These are phyloP conservation scores for Theileria annulata DNA, from an alignment of 169 alveolate genomes.

Conservation along the genomic window DNA sequence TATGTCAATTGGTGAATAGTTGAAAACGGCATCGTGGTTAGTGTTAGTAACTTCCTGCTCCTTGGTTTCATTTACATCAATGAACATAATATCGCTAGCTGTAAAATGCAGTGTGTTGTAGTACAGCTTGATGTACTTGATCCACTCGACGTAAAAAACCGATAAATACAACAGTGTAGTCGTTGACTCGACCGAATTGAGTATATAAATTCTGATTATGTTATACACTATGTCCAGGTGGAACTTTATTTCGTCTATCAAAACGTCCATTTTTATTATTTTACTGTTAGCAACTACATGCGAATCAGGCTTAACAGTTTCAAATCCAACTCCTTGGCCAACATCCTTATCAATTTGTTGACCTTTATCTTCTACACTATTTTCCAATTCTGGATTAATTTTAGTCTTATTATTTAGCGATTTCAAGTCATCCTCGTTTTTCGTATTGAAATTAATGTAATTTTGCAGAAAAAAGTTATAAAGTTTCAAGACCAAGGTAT, in stretches of 20 bases:
- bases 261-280: background rate
- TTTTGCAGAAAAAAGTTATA: background rate
- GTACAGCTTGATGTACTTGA: constrained; percentile 15
- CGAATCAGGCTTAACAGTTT: background rate
- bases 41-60: background rate
- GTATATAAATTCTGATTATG: constrained; percentile 17
- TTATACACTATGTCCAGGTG: constrained; percentile 45
- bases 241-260: constrained; percentile 56
- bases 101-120: background rate
- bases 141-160: constrained; percentile 57
- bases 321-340: background rate
- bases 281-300: background rate
- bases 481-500: background rate
- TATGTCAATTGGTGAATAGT: constrained; percentile 10
- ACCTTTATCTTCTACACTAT: background rate
- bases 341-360: background rate
- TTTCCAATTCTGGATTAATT: constrained; percentile 16
- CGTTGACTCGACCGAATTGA: constrained; percentile 29
- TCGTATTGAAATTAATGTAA: background rate
- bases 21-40: background rate
- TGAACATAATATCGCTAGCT: background rate
- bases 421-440: background rate
- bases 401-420: too few relatives aligned
- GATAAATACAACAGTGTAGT: constrained; percentile 29
- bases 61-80: background rate